These are phyloP conservation scores for Claviceps sp. DNA, from an alignment of 2,329 filamentous ascomycete genomes.

Conservation along the genomic window DNA sequence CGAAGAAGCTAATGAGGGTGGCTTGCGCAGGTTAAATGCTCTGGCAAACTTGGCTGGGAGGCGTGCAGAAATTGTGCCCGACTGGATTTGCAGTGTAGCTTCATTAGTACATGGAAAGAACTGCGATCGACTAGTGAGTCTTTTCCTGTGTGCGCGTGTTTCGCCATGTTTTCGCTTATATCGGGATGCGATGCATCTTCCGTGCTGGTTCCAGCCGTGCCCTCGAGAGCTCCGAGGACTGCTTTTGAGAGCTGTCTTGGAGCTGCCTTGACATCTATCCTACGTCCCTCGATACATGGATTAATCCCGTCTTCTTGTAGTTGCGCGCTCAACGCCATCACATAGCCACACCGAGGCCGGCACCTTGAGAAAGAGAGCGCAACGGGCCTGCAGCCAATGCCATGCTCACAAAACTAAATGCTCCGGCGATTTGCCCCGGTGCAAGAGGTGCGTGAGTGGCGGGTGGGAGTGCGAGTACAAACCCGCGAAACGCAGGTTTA, in stretches of 20 bases:
- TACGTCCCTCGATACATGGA: background rate
- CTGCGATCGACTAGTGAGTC: conserved; percentile 10
- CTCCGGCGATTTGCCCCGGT: conserved; percentile 26
- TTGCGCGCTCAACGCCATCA: conserved; percentile 25
- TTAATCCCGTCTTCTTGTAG: conserved; percentile 8
- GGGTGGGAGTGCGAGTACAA: conserved; percentile 27
- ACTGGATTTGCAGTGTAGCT: conserved; percentile 24
- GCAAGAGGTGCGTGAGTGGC: conserved; percentile 22
- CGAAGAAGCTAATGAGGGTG: background rate
- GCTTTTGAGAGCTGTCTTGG: too few relatives aligned
- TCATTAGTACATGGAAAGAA: conserved; percentile 12
- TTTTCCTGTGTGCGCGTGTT: too few relatives aligned
- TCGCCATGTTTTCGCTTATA: background rate
- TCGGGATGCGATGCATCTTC: too few relatives aligned
- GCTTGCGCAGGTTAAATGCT: conserved; percentile 26
- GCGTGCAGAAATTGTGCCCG: conserved; percentile 25
- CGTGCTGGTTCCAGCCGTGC: too few relatives aligned
- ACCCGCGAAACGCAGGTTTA: conserved; percentile 24
- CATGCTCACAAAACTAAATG: conserved; percentile 30
- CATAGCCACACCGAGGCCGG: conserved; percentile 29
- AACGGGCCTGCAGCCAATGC: conserved; percentile 28
- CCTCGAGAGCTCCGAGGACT: too few relatives aligned
- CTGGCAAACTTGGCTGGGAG: conserved; percentile 21
- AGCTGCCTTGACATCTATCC: too few relatives aligned
- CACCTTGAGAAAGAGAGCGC: conserved; percentile 26